Percentiles rank a stretch among this genome's conserved stretches.
Conservation (phyloP, 805 yeast species). For the Lachancea sp. region DNA sequence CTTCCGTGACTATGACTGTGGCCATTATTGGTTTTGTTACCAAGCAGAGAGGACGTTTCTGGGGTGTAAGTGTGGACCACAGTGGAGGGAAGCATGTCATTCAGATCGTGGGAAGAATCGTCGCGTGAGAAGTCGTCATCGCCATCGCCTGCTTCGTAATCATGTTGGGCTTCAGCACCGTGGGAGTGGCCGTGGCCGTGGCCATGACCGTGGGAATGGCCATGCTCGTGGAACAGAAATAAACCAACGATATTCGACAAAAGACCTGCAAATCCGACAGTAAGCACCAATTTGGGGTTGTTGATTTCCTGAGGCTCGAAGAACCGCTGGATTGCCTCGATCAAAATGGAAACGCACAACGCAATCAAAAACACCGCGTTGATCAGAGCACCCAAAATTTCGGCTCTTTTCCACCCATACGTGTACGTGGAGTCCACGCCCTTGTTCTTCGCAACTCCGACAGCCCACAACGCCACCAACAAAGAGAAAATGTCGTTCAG, state of each 20-base stretch:
- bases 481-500: conserved; percentile 87
- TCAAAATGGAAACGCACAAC: conserved; percentile 80
- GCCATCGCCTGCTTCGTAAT: conserved; percentile 6
- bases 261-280: conserved; percentile 80
- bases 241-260: conserved; percentile 78
- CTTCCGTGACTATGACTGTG: neutral
- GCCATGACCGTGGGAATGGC: conserved; percentile 40
- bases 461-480: conserved; percentile 94
- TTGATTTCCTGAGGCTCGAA: conserved; percentile 71
- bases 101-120: conserved; percentile 9
- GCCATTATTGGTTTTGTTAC: neutral
- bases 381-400: conserved; percentile 87
- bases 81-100: conserved; percentile 23
- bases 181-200: conserved; percentile 29
- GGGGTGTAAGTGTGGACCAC: conserved; percentile 32
- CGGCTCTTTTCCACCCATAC: conserved; percentile 98
- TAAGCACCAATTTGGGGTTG: conserved; percentile 74
- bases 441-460: conserved; percentile 72
- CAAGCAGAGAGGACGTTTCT: conserved; percentile 30
- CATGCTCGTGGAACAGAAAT: conserved; percentile 82
- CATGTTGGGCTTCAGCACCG: conserved; percentile 12
- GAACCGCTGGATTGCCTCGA: conserved; percentile 89
- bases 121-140: conserved; percentile 25
- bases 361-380: conserved; percentile 92
- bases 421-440: conserved; percentile 86